Evolutionary conservation across 192 early-diverging fungal genomes (phyloP).

Genomic region (Coemansia nantahalensis): DNA sequence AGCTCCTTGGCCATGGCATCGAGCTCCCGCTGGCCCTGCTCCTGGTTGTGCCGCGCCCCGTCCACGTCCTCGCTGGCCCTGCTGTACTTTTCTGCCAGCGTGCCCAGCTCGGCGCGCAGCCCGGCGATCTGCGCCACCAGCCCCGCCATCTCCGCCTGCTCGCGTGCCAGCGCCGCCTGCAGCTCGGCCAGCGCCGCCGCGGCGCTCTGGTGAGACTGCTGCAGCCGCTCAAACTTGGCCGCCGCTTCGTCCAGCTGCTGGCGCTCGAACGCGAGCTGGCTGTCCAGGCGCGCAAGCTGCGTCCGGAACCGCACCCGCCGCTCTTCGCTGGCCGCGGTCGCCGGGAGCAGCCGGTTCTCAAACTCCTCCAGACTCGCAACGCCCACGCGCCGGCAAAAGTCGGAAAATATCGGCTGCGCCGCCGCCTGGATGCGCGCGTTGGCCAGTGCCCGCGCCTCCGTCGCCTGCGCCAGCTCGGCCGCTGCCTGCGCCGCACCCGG

Average conservation of each 20-base stretch:
- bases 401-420: slow-evolving; percentile 71
- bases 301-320: slow-evolving; percentile 73
- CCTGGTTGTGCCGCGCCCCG: slow-evolving; percentile 64
- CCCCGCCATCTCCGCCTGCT: slow-evolving; percentile 53
- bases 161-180: slow-evolving; percentile 45
- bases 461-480: slow-evolving; percentile 48
- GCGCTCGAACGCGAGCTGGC: slow-evolving; percentile 76
- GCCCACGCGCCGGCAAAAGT: slow-evolving; percentile 72
- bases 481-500: slow-evolving; percentile 24
- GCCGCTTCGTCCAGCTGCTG: slow-evolving; percentile 64
- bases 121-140: slow-evolving; percentile 45
- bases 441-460: slow-evolving; percentile 39
- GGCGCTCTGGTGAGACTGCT: slow-evolving; percentile 51
- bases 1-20: slow-evolving; percentile 45
- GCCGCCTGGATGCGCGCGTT: slow-evolving; percentile 52
- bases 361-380: slow-evolving; percentile 84
- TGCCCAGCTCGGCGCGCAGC: slow-evolving; percentile 53
- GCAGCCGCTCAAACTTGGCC: slow-evolving; percentile 60
- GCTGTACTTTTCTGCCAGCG: slow-evolving; percentile 54
- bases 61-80: slow-evolving; percentile 59
- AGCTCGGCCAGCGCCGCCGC: slow-evolving; percentile 29
- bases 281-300: slow-evolving; percentile 73
- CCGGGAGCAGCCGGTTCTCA: slow-evolving; percentile 69
- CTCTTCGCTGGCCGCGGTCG: slow-evolving; percentile 72
- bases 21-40: slow-evolving; percentile 62